Percentiles rank a stretch among this genome's conserved stretches.
Evolutionary conservation across 345 rosid genomes (phyloP).

Genomic region (Salix udensis): DNA sequence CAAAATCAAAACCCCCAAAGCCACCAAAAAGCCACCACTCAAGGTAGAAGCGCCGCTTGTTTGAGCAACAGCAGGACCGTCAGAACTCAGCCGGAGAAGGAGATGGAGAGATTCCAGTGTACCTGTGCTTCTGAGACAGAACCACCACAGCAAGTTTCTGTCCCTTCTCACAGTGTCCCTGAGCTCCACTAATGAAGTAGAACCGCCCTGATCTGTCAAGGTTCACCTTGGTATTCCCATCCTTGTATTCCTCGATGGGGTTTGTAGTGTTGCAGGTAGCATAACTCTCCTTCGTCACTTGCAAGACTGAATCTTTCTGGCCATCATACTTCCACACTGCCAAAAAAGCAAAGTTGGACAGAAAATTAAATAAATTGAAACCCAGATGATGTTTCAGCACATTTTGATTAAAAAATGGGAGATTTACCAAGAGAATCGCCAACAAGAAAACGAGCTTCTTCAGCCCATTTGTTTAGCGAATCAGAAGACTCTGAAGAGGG

Average conservation of each 20-base stretch:
- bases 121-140: constrained; percentile 35
- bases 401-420: not conserved
- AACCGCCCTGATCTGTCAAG: constrained; percentile 57
- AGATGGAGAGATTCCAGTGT: constrained; percentile 49
- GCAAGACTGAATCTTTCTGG: constrained; percentile 63
- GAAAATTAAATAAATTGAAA: not conserved
- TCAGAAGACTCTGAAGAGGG: constrained; percentile 52
- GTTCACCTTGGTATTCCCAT: constrained; percentile 63
- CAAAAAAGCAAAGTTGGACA: not conserved
- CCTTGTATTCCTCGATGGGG: constrained; percentile 58
- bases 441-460: constrained; percentile 47
- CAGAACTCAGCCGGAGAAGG: constrained; percentile 60
- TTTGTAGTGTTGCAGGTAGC: constrained; percentile 51
- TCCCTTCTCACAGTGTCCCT: constrained; percentile 70
- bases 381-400: not conserved
- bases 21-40: constrained; percentile 16
- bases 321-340: constrained; percentile 71
- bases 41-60: constrained; percentile 41
- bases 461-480: constrained; percentile 77
- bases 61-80: constrained; percentile 61
- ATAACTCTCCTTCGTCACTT: constrained; percentile 61
- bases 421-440: constrained; percentile 61
- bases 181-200: constrained; percentile 75
- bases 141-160: constrained; percentile 73
- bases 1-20: constrained; percentile 19